Conservation (phyloP, 371 early-diverging fungal genomes). For the Mycotypha africana region DNA sequence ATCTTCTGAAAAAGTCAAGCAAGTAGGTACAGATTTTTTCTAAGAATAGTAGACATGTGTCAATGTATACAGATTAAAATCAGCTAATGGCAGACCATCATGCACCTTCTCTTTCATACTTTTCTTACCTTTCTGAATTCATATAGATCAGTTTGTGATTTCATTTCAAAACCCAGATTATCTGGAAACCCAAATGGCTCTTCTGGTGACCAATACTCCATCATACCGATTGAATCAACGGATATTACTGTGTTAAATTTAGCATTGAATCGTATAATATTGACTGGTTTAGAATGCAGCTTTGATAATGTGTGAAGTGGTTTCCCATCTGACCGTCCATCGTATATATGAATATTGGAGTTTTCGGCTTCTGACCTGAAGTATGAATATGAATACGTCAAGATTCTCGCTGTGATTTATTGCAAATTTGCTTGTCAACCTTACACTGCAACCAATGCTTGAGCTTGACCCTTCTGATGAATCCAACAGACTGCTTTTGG, state of each 20-base stretch:
- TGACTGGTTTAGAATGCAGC: conserved; percentile 74
- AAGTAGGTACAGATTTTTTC: conserved; percentile 67
- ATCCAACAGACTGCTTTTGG: conserved; percentile 86
- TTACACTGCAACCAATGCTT: conserved; percentile 75
- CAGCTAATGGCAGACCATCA: no score
- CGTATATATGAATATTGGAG: conserved; percentile 73
- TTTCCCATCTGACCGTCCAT: conserved; percentile 66
- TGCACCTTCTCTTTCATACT: no score
- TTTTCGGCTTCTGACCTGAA: conserved; percentile 71
- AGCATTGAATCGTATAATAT: conserved; percentile 77
- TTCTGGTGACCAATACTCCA: conserved; percentile 90
- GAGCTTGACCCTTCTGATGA: conserved; percentile 77
- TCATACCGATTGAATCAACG: conserved; percentile 79
- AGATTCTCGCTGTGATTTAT: not conserved
- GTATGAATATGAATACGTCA: not conserved
- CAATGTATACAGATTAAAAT: not conserved
- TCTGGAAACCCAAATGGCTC: conserved; percentile 61
- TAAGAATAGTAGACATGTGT: not conserved
- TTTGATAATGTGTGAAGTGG: conserved; percentile 59
- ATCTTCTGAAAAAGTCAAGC: conserved; percentile 81
- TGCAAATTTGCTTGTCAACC: conserved; percentile 5
- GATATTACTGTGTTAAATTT: conserved; percentile 75
- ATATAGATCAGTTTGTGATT: conserved; percentile 92
- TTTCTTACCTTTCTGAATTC: conserved; percentile 81
- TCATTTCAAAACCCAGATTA: conserved; percentile 69